Percentiles rank a stretch among this genome's conserved stretches.
These are phyloP conservation scores for Populus simonii DNA, from an alignment of 345 rosid genomes.

Conservation along the genomic window DNA sequence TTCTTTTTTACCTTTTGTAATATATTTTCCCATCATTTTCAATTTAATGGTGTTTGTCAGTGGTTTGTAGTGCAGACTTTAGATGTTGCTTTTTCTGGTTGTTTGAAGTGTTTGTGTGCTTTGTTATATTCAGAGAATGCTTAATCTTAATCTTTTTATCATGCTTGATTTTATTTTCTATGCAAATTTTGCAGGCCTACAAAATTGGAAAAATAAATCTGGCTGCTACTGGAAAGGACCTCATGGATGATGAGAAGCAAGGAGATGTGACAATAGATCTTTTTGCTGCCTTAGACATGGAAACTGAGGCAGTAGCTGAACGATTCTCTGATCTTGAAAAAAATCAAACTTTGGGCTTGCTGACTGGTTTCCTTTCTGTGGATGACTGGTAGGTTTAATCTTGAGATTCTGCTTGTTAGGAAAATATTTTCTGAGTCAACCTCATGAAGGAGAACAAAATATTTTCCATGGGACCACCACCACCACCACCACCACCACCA, in stretches of 20 bases:
- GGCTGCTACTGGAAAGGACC: conserved; percentile 99
- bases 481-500: background rate
- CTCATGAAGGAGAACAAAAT: background rate
- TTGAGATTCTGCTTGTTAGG: background rate
- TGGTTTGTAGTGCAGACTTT: conserved; percentile 8
- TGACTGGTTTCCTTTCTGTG: conserved; percentile 86
- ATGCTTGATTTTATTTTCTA: background rate
- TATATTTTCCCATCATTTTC: background rate
- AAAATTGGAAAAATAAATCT: conserved; percentile 97
- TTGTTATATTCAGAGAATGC: background rate
- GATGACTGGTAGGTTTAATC: conserved; percentile 78
- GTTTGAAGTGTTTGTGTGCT: background rate
- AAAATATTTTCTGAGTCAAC: background rate
- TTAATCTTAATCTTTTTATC: background rate
- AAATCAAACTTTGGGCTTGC: conserved; percentile 90
- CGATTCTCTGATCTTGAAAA: conserved; percentile 72
- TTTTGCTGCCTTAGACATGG: conserved; percentile 87
- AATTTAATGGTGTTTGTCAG: background rate
- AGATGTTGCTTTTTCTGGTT: background rate
- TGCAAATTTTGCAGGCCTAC: conserved; percentile 59
- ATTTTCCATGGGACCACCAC: background rate
- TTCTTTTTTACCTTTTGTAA: background rate
- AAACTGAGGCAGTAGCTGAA: conserved; percentile 82
- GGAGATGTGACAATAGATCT: conserved; percentile 93
- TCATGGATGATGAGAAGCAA: conserved; percentile 98